These are phyloP conservation scores for Irpex sp. DNA, from an alignment of 1,284 basidiomycete genomes.

Conservation along the genomic window DNA sequence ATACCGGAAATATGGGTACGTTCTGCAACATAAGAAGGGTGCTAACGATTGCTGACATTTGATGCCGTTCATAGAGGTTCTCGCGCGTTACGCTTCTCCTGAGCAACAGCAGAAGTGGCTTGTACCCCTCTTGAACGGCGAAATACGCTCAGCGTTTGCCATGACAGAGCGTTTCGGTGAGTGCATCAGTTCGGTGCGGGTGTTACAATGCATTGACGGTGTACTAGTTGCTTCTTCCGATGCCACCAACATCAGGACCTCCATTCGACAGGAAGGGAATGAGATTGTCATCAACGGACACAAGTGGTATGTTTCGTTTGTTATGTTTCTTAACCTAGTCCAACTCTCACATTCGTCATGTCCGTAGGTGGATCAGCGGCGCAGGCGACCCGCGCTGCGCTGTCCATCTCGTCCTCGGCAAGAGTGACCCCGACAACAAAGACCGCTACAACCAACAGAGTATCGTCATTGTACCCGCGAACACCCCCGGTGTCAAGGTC, in stretches of 20 bases:
- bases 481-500: slow-evolving; percentile 84
- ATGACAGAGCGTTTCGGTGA: slow-evolving; percentile 92
- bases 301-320: slow-evolving; percentile 69
- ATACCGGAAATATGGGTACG: slow-evolving; percentile 94
- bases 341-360: background rate
- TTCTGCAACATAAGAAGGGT: slow-evolving; percentile 4
- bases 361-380: slow-evolving; percentile 88
- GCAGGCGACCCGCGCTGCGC: slow-evolving; percentile 91
- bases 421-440: slow-evolving; percentile 76
- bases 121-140: slow-evolving; percentile 82
- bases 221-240: slow-evolving; percentile 86
- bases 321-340: no score
- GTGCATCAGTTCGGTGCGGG: slow-evolving; percentile 23
- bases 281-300: slow-evolving; percentile 95
- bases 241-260: slow-evolving; percentile 93
- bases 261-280: slow-evolving; percentile 81
- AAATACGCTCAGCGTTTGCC: slow-evolving; percentile 90
- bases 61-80: slow-evolving; percentile 66
- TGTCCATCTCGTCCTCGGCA: slow-evolving; percentile 93
- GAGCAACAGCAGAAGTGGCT: slow-evolving; percentile 94
- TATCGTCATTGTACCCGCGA: slow-evolving; percentile 89
- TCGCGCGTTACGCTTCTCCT: slow-evolving; percentile 88
- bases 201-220: background rate
- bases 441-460: slow-evolving; percentile 84
- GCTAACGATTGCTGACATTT: background rate